Base-by-base conservation (phyloP, 2,329 filamentous ascomycete genomes). In the Xylariaceae sp. region DNA sequence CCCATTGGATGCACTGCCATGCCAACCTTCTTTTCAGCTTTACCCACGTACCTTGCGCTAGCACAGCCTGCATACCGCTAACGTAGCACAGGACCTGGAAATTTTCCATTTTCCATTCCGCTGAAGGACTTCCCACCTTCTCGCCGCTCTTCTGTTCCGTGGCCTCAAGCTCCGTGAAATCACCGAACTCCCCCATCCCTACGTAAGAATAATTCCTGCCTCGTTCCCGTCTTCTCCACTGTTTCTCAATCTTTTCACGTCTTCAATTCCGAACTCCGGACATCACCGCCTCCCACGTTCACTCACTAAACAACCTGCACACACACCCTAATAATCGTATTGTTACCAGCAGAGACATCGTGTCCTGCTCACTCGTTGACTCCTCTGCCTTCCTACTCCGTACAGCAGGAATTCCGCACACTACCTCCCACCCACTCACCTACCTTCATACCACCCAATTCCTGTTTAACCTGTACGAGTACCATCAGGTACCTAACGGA, bases 181-280 rank as follows among this genome's bases (percentile, higher is more conserved):
- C 56, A 61, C 56, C 54, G 13, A 45, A 45, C 10, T 13, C 13
- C 41, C 41, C 10, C 13, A 13, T 45, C n/a, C 13, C 41, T 41
- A 41, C 37, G 37, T 41, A 41, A 41, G 9, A 13, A 13, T 9
- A 41, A 10, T 7, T 13, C n/a, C 41, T 54, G 15, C 59, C 60
- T 62, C 62, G 58, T 41, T 18, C 47, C 39, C 47, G 51, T 35
- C 30, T 53, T 55, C 30, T 51, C 56, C 55, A 58, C 59, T 64
- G 61, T 51, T 52, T 55, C 53, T 56, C 60, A 41, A 15, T 59
- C 52, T 58, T 37, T 57, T 17, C 35, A 53, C 55, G 10, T 17
- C 44, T 53, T 50, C 41, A 13, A 45, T 13, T 45, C 41, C 41
- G 48, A 45, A 65, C 60, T 61, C 65, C 65, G 64, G 63, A 39